Base-by-base conservation (phyloP, 495 filamentous ascomycete species). In the Penicillium desertorum region DNA sequence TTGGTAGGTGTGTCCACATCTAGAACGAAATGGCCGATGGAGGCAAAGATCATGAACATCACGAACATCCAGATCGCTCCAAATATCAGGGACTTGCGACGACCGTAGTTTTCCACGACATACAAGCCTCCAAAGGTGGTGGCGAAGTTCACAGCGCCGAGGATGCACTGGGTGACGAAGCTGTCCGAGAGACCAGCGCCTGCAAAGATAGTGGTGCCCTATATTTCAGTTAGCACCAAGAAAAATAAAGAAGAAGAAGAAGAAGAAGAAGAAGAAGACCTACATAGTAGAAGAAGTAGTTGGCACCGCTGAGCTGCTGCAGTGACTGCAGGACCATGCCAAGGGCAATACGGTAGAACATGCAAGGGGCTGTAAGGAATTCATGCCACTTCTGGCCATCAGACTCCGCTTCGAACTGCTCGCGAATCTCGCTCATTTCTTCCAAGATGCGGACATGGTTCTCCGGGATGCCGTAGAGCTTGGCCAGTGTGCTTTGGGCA, bases 231-330 rank as follows among this genome's bases (percentile, higher is more conserved):
- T 43, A 62, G 60, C 14, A 19, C 5, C n/a, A 19, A 14, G n/a
- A 2, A 2, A 2, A 19, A 5, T 37, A 6, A 16, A 23, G 22
- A 23, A 23, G 22, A 36, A 16, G 12, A 36, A 36, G 72, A 76
- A 39, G n/a, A 25, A 25, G 12, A 36, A 36, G 72, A 76, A 39
- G n/a, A 25, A 25, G 5, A 1, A 9, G 22, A 60, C 86, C 83
- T 45, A 87, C 86, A 60, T 87, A 91, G 73, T 91, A 90, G 74
- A 91, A 89, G 72, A 88, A 87, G 75, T 87, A 89, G 68, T 89
- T 90, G 56, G 85, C 83, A 34, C 85, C 83, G 45, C 84, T 83
- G 17, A 87, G 76, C 69, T 89, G 88, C 63, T 90, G 87, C 37
- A 88, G 76, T 5, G 82, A 79, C 66, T 92, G 89, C 5, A 94